Base-by-base conservation (phyloP, 352 stramenopile species). In the Bremia lactucae region DNA sequence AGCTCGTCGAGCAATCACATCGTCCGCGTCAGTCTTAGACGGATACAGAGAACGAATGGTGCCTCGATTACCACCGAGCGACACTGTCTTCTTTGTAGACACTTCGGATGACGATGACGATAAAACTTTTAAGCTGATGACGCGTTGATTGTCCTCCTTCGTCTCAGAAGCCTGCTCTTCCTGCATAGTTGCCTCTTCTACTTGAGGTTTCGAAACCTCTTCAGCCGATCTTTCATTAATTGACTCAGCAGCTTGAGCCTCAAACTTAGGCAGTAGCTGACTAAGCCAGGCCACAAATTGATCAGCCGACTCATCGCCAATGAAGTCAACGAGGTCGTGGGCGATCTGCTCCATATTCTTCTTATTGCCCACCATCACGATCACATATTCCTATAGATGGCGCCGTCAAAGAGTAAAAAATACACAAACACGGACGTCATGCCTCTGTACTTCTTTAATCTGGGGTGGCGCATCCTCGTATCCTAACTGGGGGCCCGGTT, bases 331-430 rank as follows among this genome's bases (percentile, higher is more conserved):
- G 28, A 91, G 70, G 55, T 88, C 78, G 52, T 78, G 57, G 9
- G 70, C 65, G 55, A 91, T 87, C 61, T 88, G 75, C 46, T 60
- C 65, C 75, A 91, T 86, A 38, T 68, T 81, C 57, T 88, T 88
- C 66, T 87, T 85, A 66, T 88, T 91, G 61, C 68, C 62, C 46
- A 91, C 77, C 78, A 91, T 87, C 20, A 86, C 72, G 46, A 85
- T 69, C 36, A 91, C 74, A 53, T 86, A 91, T 64, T 91, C 75
- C 76, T 88, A 55, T 46, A 44, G 52, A 36, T 22, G 39, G 6
- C 37, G 37, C 20, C 40, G 21, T 19, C 24, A 45, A 38, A 42
- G 34, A 24, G 46, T 34, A 55, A 36, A 45, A 44, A 46, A 64
- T 47, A 68, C 42, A 71, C 39, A 68, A 49, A 46, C 15, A 33